These are phyloP conservation scores for Suillus paluster DNA, from an alignment of 768 basidiomycete genomes.

Conservation along the genomic window DNA sequence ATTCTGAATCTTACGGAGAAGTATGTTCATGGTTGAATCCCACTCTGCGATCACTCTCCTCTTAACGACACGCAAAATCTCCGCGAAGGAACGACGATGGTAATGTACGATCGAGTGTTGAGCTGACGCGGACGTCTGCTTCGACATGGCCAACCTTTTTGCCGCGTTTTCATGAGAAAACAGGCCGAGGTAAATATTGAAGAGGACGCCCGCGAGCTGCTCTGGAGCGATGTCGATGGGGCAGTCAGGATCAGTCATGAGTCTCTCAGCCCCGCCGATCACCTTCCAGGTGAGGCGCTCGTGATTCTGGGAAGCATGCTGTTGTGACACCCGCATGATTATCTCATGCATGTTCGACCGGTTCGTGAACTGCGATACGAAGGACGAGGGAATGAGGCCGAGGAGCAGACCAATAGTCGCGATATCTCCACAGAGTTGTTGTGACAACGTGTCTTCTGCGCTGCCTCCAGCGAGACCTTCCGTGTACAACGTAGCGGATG, in stretches of 20 bases:
- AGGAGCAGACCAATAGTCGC: too few relatives aligned
- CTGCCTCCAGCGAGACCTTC: slow-evolving; percentile 25
- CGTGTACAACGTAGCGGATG: slow-evolving; percentile 33
- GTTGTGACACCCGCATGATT: slow-evolving; percentile 6
- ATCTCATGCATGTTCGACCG: slow-evolving; percentile 32
- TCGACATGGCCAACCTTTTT: slow-evolving; percentile 13
- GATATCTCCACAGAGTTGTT: slow-evolving; percentile 34
- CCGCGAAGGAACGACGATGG: slow-evolving; percentile 50
- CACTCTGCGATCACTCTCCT: slow-evolving; percentile 44
- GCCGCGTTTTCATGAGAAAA: slow-evolving; percentile 33
- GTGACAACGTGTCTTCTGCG: slow-evolving; percentile 19
- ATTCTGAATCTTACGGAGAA: slow-evolving; percentile 24
- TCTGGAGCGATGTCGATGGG: slow-evolving; percentile 17
- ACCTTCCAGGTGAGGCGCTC: too few relatives aligned
- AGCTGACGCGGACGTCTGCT: slow-evolving; percentile 3
- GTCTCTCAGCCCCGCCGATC: too few relatives aligned
- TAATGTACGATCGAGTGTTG: slow-evolving; percentile 43
- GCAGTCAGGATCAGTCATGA: background rate
- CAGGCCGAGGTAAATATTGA: slow-evolving; percentile 33
- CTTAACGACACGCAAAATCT: slow-evolving; percentile 47
- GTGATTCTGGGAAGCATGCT: slow-evolving; percentile 17
- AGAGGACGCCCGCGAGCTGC: slow-evolving; percentile 30
- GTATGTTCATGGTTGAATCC: slow-evolving; percentile 41
- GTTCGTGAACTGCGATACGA: slow-evolving; percentile 32
- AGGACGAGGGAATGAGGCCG: slow-evolving; percentile 29